Base-by-base conservation (phyloP, 139 green algal genomes). In the Micromonas pusilla region DNA sequence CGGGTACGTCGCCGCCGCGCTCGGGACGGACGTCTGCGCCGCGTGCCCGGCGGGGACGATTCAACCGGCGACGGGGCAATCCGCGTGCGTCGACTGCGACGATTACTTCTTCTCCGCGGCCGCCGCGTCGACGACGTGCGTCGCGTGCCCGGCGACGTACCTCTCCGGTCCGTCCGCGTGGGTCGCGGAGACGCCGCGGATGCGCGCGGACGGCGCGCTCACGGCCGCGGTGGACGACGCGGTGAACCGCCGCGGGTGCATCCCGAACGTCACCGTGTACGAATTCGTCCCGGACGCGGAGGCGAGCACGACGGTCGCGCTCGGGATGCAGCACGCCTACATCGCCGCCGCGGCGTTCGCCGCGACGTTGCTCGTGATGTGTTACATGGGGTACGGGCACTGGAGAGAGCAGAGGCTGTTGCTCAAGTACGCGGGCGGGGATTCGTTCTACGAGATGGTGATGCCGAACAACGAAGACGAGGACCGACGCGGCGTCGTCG, bases 391-490 rank as follows among this genome's bases (percentile, higher is more conserved):
- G n/a, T 9, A 20, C 20, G 9, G 4, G 23, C 26, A 68, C 5
- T 78, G 45, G 34, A 13, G n/a, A 2, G 3, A 52, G 5, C 26
- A 78, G 54, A 36, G 37, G 45, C 20, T 70, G 2, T 38, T 66
- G 3, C 72, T 78, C 3, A 37, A 37, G 25, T 78, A 53, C n/a
- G 72, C 72, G 28, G 34, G n/a, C 28, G 45, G 28, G 30, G 72
- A 78, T 5, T 26, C 52, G 19, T 78, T 78, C 72, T 68, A 68
- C 39, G 39, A 78, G 28, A 33, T 9, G 4, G 30, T 78, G 26
- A 45, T 26, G 23, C 45, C 45, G 28, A 9, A 68, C 39, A 33
- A 39, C 20, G 72, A 78, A 3, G 32, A 67, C 28, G 31, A 25
- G 65, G 13, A 52, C 28, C 31, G 19, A 9, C 72, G 72, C 6